Conservation (phyloP, 2,329 filamentous ascomycete genomes). For the Pseudogymnoascus verrucosus region DNA sequence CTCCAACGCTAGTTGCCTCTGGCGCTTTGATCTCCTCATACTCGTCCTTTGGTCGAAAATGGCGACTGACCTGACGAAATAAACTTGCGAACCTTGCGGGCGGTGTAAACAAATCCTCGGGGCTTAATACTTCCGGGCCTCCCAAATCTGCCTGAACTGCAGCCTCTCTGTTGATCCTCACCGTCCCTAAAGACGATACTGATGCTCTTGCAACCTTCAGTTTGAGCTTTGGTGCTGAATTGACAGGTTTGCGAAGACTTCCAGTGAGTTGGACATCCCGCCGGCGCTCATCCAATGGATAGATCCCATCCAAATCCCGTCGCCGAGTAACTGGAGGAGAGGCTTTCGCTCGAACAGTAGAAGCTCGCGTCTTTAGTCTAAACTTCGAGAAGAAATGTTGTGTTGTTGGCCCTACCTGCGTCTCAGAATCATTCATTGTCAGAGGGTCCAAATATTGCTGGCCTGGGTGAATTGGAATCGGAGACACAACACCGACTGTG, state of each 20-base stretch:
- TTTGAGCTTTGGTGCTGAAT: slow-evolving; percentile 15
- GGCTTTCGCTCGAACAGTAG: slow-evolving; percentile 12
- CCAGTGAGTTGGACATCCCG: slow-evolving; percentile 12
- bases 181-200: slow-evolving; percentile 22
- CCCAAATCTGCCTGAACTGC: slow-evolving; percentile 15
- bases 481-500: not conserved
- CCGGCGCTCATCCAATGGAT: slow-evolving; percentile 17
- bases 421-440: not conserved
- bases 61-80: slow-evolving; percentile 22
- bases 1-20: not conserved
- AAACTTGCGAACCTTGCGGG: slow-evolving; percentile 22
- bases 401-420: not conserved
- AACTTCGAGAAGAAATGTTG: slow-evolving; percentile 18
- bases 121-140: slow-evolving; percentile 22
- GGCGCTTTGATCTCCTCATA: not conserved
- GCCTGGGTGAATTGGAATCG: not conserved
- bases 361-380: slow-evolving; percentile 21
- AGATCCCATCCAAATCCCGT: slow-evolving; percentile 20
- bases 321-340: slow-evolving; percentile 17
- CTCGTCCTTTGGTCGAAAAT: not conserved
- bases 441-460: not conserved
- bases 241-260: not conserved
- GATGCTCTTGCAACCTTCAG: slow-evolving; percentile 23
- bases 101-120: slow-evolving; percentile 27
- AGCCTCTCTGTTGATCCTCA: slow-evolving; percentile 22